Evolutionary conservation across 306 rosid species (phyloP).

Genomic region (Macrotyloma uniflorum): DNA sequence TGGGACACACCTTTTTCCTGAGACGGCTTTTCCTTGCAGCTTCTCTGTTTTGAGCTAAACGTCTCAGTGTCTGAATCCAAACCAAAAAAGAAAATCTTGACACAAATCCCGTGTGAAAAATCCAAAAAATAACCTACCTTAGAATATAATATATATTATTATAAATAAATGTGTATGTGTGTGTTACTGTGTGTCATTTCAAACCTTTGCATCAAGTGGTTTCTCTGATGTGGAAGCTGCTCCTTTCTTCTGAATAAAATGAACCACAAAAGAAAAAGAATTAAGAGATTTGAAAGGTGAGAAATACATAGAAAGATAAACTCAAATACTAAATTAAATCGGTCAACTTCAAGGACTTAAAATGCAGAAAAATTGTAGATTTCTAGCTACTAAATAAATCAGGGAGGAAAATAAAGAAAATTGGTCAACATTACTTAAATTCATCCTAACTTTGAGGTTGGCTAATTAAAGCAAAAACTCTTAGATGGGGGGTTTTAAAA

Average conservation of each 20-base stretch:
- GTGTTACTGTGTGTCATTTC: neutral
- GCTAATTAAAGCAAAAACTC: too few relatives aligned
- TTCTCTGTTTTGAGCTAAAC: constrained; percentile 95
- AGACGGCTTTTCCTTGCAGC: constrained; percentile 97
- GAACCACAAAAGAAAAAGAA: neutral
- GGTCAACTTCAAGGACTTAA: neutral
- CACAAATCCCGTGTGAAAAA: neutral
- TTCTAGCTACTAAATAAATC: neutral
- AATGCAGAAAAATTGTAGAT: constrained; percentile 19
- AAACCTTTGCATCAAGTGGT: constrained; percentile 88
- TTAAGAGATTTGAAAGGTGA: neutral
- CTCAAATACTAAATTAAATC: neutral
- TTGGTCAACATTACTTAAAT: neutral
- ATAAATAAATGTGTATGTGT: neutral
- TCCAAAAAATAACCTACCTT: neutral
- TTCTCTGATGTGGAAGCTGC: constrained; percentile 78
- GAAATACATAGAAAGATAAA: neutral
- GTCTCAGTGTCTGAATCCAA: constrained; percentile 72
- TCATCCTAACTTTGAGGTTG: constrained; percentile 17
- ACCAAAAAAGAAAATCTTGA: constrained; percentile 22
- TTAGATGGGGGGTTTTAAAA: too few relatives aligned
- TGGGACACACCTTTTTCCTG: constrained; percentile 76
- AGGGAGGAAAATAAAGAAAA: constrained; percentile 7
- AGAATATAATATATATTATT: neutral
- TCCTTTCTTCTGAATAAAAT: constrained; percentile 73